phyloP scores from a whole-genome alignment of 208 protist species.

The Wallacemonas sp. region DNA sequence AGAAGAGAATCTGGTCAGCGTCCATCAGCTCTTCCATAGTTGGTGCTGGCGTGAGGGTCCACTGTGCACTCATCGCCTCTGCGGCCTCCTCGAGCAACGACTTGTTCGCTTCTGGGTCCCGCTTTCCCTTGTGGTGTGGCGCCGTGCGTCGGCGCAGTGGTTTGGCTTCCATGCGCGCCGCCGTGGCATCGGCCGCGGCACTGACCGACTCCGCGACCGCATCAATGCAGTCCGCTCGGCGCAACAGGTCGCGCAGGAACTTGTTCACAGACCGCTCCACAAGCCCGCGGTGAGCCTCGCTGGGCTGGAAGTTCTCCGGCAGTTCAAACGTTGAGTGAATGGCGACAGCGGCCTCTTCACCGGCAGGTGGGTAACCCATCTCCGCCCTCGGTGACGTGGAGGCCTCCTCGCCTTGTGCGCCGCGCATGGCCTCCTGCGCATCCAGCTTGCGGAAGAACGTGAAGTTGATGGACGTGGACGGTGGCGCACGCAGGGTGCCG shows the following conservation, averaged over 20 bases:
- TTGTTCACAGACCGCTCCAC: constrained; percentile 88
- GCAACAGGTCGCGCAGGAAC: constrained; percentile 87
- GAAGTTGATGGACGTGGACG: constrained; percentile 69
- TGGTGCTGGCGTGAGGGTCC: constrained; percentile 72
- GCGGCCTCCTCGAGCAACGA: constrained; percentile 87
- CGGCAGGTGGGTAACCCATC: no score
- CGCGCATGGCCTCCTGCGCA: constrained; percentile 16
- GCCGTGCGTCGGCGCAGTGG: constrained; percentile 56
- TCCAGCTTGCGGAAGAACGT: constrained; percentile 81
- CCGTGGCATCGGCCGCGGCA: constrained; percentile 77
- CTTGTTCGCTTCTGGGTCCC: constrained; percentile 24
- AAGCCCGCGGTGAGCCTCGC: constrained; percentile 67
- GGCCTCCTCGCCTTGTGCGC: no score
- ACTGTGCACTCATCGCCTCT: constrained; percentile 69
- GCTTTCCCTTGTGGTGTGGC: neutral
- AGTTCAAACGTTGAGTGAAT: constrained; percentile 84
- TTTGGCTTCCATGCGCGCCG: constrained; percentile 69
- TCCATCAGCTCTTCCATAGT: constrained; percentile 91
- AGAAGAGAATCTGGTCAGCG: constrained; percentile 85
- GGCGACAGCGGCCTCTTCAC: constrained; percentile 6
- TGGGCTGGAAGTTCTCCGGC: constrained; percentile 70
- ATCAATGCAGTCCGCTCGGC: constrained; percentile 83
- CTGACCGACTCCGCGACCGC: constrained; percentile 71
- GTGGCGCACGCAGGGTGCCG: constrained; percentile 70
- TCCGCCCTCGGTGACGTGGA: no score